phyloP scores from a whole-genome alignment of 2,329 filamentous ascomycete species.

The Trichophyton verrucosum region DNA sequence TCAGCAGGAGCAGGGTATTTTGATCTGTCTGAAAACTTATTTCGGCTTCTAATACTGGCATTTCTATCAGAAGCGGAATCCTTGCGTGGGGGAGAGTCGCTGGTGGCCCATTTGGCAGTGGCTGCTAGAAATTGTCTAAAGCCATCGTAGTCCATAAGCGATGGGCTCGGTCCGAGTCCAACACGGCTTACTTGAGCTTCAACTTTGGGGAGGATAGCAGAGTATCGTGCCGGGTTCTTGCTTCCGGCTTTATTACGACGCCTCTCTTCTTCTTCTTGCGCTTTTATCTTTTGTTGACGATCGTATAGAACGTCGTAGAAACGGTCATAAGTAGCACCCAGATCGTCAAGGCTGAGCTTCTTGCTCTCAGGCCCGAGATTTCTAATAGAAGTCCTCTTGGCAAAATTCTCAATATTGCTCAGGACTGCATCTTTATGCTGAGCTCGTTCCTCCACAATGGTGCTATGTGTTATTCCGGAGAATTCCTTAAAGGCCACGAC shows the following conservation, averaged over 20 bases:
- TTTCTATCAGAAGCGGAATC: slow-evolving; percentile 40
- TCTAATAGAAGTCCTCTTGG: slow-evolving; percentile 88
- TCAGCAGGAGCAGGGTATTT: slow-evolving; percentile 58
- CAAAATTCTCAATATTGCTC: slow-evolving; percentile 92
- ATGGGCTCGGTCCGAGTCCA: slow-evolving; percentile 76
- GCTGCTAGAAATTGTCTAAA: slow-evolving; percentile 88
- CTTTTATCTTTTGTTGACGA: slow-evolving; percentile 66
- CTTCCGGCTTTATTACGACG: slow-evolving; percentile 49
- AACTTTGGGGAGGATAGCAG: slow-evolving; percentile 34
- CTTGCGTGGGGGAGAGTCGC: slow-evolving; percentile 58
- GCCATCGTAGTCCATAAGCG: slow-evolving; percentile 91
- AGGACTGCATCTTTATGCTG: slow-evolving; percentile 92
- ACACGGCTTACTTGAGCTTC: slow-evolving; percentile 72
- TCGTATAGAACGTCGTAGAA: slow-evolving; percentile 92
- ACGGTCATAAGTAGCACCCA: slow-evolving; percentile 81
- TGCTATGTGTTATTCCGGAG: slow-evolving; percentile 84
- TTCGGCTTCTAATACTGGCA: slow-evolving; percentile 43
- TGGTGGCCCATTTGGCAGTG: slow-evolving; percentile 84
- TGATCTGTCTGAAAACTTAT: slow-evolving; percentile 44
- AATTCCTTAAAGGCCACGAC: slow-evolving; percentile 99
- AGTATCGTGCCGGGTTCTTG: slow-evolving; percentile 26
- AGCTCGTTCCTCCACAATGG: slow-evolving; percentile 72
- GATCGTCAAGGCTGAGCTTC: slow-evolving; percentile 68
- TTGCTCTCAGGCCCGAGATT: slow-evolving; percentile 96
- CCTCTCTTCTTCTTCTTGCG: slow-evolving; percentile 62